Evolutionary conservation across 768 basidiomycete species (phyloP).

Genomic region (Clavaria fumosa): DNA sequence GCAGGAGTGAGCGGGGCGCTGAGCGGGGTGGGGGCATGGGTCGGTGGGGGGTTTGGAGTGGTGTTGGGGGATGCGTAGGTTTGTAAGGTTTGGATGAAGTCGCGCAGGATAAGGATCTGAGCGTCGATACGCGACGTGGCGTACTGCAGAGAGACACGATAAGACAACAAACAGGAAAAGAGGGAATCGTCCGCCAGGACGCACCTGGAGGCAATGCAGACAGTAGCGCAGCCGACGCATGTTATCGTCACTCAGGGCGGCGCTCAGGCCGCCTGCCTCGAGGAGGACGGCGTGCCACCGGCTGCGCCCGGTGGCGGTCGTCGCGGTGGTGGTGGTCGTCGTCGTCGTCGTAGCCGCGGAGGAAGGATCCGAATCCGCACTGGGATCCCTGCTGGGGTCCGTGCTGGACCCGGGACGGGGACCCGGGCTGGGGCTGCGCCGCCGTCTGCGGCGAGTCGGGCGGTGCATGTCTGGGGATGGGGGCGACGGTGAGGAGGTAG

Average conservation of each 20-base stretch:
- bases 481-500: not conserved
- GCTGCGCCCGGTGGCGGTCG: slow-evolving; percentile 36
- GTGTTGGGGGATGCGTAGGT: not conserved
- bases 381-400: slow-evolving; percentile 12
- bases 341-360: slow-evolving; percentile 4
- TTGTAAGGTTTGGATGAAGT: slow-evolving; percentile 65
- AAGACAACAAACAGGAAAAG: slow-evolving; percentile 1
- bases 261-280: slow-evolving; percentile 79
- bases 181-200: slow-evolving; percentile 16
- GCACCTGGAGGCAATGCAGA: slow-evolving; percentile 74
- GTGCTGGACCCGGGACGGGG: slow-evolving; percentile 21
- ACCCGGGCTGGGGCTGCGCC: slow-evolving; percentile 21
- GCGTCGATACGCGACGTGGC: slow-evolving; percentile 79
- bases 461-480: not conserved
- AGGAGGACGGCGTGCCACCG: slow-evolving; percentile 74
- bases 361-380: slow-evolving; percentile 5
- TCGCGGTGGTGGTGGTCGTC: slow-evolving; percentile 19
- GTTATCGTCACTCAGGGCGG: slow-evolving; percentile 82
- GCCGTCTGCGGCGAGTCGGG: not conserved
- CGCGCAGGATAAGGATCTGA: slow-evolving; percentile 70
- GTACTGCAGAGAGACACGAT: slow-evolving; percentile 32
- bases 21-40: too few relatives aligned
- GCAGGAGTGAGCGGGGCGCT: slow-evolving; percentile 17
- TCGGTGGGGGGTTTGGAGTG: too few relatives aligned
- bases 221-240: slow-evolving; percentile 79